A percentile compares a stretch with the other conserved stretches of the same genome.
phyloP scores from a whole-genome alignment of 495 filamentous ascomycete species.

The Parachaetomium inaequale region DNA sequence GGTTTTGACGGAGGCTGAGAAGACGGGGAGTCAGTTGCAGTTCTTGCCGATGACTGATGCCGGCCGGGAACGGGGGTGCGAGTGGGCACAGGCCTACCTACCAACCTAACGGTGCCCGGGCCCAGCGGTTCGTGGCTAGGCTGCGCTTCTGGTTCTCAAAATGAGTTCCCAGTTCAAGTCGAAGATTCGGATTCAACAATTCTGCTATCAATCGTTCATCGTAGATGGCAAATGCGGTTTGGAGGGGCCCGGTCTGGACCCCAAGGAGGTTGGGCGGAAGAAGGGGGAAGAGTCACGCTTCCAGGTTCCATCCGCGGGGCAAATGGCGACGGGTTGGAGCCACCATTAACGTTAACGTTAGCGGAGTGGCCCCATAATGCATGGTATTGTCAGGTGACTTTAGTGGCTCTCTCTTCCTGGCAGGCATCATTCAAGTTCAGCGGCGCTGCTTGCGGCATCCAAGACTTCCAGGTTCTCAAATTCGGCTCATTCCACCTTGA shows the following conservation, averaged over 20 bases:
- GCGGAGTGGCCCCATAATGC: not conserved
- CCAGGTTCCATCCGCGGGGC: constrained; percentile 28
- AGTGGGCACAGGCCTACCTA: not conserved
- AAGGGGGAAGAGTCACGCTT: constrained; percentile 19
- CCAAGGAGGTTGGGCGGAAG: constrained; percentile 19
- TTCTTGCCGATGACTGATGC: not conserved
- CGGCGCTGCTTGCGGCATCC: too few species aligned
- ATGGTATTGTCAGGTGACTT: not conserved
- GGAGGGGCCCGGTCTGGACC: constrained; percentile 31
- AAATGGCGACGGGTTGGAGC: constrained; percentile 15
- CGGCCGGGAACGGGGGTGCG: not conserved
- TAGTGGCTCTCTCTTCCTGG: not conserved
- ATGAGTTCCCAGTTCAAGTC: not conserved
- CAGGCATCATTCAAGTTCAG: too few species aligned
- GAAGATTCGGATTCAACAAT: not conserved
- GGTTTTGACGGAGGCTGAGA: not conserved
- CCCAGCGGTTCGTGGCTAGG: not conserved
- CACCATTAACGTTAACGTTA: not conserved
- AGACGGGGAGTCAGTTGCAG: not conserved
- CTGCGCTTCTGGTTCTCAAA: not conserved
- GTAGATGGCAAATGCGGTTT: constrained; percentile 7
- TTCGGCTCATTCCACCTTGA: too few species aligned
- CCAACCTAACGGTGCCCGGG: not conserved
- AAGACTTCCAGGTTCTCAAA: too few species aligned
- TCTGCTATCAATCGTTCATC: not conserved